phyloP scores from a whole-genome alignment of 192 early-diverging fungal species.

The Piromyces sp. region DNA sequence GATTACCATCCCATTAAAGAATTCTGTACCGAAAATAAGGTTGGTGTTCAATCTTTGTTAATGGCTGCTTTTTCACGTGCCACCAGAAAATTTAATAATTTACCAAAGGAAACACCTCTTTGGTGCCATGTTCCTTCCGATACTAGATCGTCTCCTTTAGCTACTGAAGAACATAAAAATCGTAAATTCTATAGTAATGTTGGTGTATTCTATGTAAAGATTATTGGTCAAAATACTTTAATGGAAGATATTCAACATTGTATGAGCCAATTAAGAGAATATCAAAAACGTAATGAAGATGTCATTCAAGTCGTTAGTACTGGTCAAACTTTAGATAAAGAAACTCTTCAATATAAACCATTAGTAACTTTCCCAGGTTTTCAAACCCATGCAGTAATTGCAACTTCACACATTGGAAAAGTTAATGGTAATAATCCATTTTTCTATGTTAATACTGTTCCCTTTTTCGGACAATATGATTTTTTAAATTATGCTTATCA shows the following conservation, averaged over 20 bases:
- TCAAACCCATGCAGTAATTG: background rate
- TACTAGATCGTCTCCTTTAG: background rate
- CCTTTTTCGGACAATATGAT: too few relatives aligned
- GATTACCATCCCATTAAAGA: background rate
- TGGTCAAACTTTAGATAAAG: background rate
- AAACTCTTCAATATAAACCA: background rate
- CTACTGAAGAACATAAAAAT: background rate
- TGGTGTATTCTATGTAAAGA: background rate
- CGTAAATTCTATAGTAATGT: background rate
- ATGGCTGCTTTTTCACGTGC: background rate
- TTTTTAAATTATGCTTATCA: too few relatives aligned
- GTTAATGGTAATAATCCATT: background rate
- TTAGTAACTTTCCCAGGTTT: background rate
- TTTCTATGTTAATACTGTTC: too few relatives aligned
- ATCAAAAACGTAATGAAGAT: background rate
- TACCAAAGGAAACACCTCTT: background rate
- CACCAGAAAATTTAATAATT: background rate
- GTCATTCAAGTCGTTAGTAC: background rate
- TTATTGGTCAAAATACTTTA: background rate
- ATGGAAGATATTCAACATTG: background rate
- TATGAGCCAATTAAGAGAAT: background rate
- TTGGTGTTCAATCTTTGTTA: background rate
- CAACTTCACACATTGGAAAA: background rate
- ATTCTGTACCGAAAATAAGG: background rate
- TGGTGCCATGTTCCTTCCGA: background rate